Percentiles rank a stretch among this genome's conserved stretches.
Conservation (phyloP, 371 early-diverging fungal genomes). For the Mucor piriformis region DNA sequence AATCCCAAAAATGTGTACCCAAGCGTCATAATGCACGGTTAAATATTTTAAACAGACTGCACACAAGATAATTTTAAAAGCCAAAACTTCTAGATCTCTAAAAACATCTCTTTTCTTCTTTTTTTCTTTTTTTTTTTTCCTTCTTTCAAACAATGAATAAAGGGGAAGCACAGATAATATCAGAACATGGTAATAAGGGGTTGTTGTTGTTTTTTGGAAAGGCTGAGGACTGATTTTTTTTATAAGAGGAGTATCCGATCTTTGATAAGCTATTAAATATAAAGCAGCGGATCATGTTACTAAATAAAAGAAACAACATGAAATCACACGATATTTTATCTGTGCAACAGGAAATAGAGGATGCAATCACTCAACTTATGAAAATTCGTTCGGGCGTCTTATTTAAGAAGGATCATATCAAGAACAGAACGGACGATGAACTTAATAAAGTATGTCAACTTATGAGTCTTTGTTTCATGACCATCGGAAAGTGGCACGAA, state of each 20-base stretch:
- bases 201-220: background rate
- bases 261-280: constrained; percentile 5
- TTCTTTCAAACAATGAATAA: background rate
- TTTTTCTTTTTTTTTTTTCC: background rate
- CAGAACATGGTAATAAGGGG: constrained; percentile 9
- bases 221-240: background rate
- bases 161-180: constrained; percentile 4
- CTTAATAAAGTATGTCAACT: constrained; percentile 16
- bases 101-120: constrained; percentile 2
- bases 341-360: constrained; percentile 5
- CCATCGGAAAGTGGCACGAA: constrained; percentile 14
- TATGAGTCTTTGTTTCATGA: constrained; percentile 15
- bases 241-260: constrained; percentile 7
- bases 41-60: no score
- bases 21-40: no score
- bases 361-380: constrained; percentile 1
- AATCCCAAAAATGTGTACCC: background rate
- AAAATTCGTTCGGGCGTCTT: constrained; percentile 3
- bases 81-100: no score
- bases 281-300: constrained; percentile 5
- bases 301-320: constrained; percentile 3
- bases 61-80: background rate
- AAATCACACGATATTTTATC: background rate
- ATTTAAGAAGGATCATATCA: constrained; percentile 7
- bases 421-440: constrained; percentile 14